Evolutionary conservation across 1,284 basidiomycete species (phyloP), one percentile per base, ranked within the genome.

Genomic region (Malassezia restricta): DNA sequence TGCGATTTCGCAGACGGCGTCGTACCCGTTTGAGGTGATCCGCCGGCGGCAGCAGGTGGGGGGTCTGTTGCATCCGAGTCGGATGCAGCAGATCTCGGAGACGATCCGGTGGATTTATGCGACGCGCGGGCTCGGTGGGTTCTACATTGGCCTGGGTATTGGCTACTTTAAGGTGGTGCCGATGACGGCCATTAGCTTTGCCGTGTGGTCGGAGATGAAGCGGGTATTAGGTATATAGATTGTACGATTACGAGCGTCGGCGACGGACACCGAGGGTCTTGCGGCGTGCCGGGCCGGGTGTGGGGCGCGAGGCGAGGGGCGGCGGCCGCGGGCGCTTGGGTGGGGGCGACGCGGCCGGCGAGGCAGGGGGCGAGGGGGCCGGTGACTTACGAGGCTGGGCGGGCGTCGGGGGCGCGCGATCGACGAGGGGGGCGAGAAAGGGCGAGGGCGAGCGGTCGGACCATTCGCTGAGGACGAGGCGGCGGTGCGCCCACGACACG

Each of bases 121-220:
- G 8, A 75, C 78, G 7, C 76, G 78, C 31, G 90, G 91, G 1
- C 85, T 81, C 82, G 78, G 82, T 66, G 91, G 90, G 0, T 98
- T 96, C 74, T 98, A 86, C 69, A 83, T 95, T 14, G 94, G 94
- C 0, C 76, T 99, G 60, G 83, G 83, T 53, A 88, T 98, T 61
- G 94, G 94, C 0, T 94, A 89, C 75, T 68, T 96, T 53, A 96
- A 98, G 77, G 84, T 95, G n/a, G 80, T 96, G 47, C 92, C 92
- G 11, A 95, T 96, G 90, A 94, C 86, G 14, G 66, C 65, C 45
- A 68, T 73, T 37, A 64, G 64, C 51, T 73, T 71, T 50, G 67
- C 70, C 1, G 61, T 66, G 8, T 73, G 69, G 69, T 50, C 68
- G 12, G 66, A 56, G 8, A 71, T 73, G 68, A 73, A 73, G 57